Base-by-base conservation (phyloP, 768 basidiomycete genomes). In the Xerocomellus amylosporus region DNA sequence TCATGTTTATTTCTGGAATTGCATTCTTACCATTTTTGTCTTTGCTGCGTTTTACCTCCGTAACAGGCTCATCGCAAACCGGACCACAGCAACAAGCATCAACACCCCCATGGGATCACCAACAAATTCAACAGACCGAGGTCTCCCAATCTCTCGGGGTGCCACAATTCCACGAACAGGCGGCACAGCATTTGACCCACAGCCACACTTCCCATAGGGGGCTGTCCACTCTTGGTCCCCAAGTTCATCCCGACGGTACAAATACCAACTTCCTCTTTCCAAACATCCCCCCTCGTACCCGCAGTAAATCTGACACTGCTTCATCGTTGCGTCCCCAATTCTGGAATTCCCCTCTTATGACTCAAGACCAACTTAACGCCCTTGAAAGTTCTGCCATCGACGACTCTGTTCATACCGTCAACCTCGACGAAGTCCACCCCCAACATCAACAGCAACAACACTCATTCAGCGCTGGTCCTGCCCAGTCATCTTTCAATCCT, bases 271-370 rank as follows among this genome's bases (percentile, higher is more conserved):
- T 71, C 56, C 70, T 75, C 31, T 68, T 73, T 60, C 75, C 77
- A 28, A 68, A 58, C 31, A 62, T 69, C 30, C 69, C 71, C 67
- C 69, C 70, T 34, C 77, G 84, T 34, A 70, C 73, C 22, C 75
- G 86, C 49, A 84, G 82, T 69, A 80, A 85, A 61, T 83, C 83
- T 2, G 86, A 87, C 43, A 79, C 82, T 0, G 74, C 81, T 39
- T 41, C 69, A 45, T 69, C 69, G 40, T 72, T 80, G 4, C 81
- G 84, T 51, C 79, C 79, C 15, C 80, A 78, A 1, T 65, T 78
- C 42, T 84, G 84, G 84, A 76, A 79, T 50, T 53, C 69, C 46
- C 53, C 71, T 5, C 73, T 63, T 52, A 73, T 73, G 71, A 67
- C 67, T 9, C 73, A 70, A 59, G 71, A 73, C n/a, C 71, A 68